Conservation (phyloP, 371 early-diverging fungal species). For the Syncephalis plumigaleata region DNA sequence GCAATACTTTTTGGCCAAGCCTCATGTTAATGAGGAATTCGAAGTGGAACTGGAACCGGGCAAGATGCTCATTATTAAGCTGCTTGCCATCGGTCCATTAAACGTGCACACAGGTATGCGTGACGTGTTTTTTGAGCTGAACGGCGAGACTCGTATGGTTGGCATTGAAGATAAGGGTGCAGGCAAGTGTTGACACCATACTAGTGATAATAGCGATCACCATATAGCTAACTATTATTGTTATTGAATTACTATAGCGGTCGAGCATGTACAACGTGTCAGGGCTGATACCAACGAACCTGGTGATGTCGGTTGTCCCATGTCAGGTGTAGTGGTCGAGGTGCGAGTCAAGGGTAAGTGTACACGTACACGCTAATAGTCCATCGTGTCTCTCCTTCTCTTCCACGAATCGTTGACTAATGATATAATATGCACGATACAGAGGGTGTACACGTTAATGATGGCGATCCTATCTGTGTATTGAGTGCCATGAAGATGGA, state of each 20-base stretch:
- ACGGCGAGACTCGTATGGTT: constrained; percentile 85
- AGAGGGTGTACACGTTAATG: constrained; percentile 56
- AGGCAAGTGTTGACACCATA: not conserved
- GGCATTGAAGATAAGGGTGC: constrained; percentile 30
- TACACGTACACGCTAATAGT: no score
- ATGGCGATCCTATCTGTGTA: constrained; percentile 78
- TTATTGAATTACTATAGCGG: constrained; percentile 16
- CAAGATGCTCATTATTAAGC: constrained; percentile 76
- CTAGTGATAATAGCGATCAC: not conserved
- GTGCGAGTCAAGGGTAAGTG: constrained; percentile 45
- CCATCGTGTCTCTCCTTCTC: not conserved
- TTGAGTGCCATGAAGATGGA: constrained; percentile 97
- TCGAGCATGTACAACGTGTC: constrained; percentile 42
- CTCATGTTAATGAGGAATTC: constrained; percentile 75
- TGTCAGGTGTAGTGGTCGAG: constrained; percentile 88
- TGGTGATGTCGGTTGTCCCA: constrained; percentile 86
- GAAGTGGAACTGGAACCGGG: constrained; percentile 72
- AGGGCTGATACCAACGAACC: constrained; percentile 60
- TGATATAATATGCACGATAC: not conserved
- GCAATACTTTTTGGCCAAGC: constrained; percentile 72
- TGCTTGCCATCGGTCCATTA: constrained; percentile 74
- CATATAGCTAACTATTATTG: no score
- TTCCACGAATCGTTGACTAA: not conserved
- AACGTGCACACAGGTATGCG: constrained; percentile 53
- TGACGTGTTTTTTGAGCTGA: constrained; percentile 89